Conservation (phyloP, 1,139 yeast genomes). For the Spencermartinsiella ligniputridi region DNA sequence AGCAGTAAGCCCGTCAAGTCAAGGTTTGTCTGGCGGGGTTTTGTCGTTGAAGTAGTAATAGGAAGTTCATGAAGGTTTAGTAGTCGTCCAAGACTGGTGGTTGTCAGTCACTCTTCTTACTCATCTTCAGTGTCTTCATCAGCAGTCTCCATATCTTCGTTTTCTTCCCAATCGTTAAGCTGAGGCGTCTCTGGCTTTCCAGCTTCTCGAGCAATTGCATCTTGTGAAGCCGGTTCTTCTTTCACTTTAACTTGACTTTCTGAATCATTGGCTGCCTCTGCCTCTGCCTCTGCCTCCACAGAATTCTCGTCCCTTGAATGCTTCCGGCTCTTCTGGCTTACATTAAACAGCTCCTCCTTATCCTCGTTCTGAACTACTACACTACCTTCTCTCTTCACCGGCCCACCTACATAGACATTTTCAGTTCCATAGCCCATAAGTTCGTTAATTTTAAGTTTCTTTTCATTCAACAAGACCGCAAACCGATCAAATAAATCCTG, state of each 20-base stretch:
- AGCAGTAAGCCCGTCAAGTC: no score
- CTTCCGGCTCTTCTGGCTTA: background rate
- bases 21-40: no score
- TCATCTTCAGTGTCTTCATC: background rate
- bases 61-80: no score
- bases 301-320: background rate
- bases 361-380: background rate
- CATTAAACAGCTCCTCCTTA: background rate
- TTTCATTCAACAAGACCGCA: constrained; percentile 14
- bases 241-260: background rate
- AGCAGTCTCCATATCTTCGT: no score
- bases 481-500: constrained; percentile 13
- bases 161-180: background rate
- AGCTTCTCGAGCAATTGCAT: background rate
- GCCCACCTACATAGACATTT: background rate
- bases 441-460: constrained; percentile 15
- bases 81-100: no score
- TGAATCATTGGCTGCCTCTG: background rate
- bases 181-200: background rate
- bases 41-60: no score
- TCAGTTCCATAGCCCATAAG: constrained; percentile 5
- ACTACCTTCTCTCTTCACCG: background rate
- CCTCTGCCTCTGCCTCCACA: background rate
- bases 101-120: no score
- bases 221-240: background rate